Base-by-base conservation (phyloP, 2,329 filamentous ascomycete species). In the Orbilia blumenaviensis region DNA sequence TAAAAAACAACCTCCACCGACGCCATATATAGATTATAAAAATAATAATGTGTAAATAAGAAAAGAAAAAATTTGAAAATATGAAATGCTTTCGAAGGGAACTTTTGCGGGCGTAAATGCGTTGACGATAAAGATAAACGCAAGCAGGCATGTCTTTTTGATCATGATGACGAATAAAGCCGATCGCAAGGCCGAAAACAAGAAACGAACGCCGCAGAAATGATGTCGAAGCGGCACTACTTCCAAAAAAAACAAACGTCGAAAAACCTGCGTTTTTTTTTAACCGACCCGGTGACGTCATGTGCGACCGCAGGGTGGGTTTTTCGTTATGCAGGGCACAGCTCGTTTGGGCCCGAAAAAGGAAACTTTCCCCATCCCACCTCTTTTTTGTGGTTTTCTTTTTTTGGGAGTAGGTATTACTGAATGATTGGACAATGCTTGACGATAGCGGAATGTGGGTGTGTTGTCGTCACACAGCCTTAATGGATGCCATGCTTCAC, bases 401-500 rank as follows among this genome's bases (percentile, higher is more conserved):
- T 50, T 41, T 48, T 50, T 50, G 29, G 32, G 18, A 14, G 46
- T 14, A 44, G 14, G 21, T 25, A 16, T 64, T 8, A 7, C 27
- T n/a, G 62, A 9, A 44, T 64, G 42, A 50, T 61, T 61, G 52
- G 44, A 27, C 52, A 69, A 67, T 58, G 63, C 12, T 27, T 27
- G 21, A 46, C n/a, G 10, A 9, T 21, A 1, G 10, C 34, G 21
- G 4, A 46, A 54, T 5, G 21, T 42, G 36, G 18, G 38, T 58
- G 58, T 58, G 68, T 66, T 73, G 68, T 34, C 8, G 21, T 61
- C 29, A 36, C 50, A 23, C 27, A 25, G 23, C 29, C n/a, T 46
- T 68, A 80, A 66, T 80, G 78, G 66, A 80, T 80, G 50, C 79
- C 79, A 64, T 80, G 79, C 74, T 80, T 80, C 23, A 80, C 79